Evolutionary conservation across 345 rosid genomes (phyloP), one percentile per base, ranked within the genome.

Genomic region (Citrus mangshanensis): DNA sequence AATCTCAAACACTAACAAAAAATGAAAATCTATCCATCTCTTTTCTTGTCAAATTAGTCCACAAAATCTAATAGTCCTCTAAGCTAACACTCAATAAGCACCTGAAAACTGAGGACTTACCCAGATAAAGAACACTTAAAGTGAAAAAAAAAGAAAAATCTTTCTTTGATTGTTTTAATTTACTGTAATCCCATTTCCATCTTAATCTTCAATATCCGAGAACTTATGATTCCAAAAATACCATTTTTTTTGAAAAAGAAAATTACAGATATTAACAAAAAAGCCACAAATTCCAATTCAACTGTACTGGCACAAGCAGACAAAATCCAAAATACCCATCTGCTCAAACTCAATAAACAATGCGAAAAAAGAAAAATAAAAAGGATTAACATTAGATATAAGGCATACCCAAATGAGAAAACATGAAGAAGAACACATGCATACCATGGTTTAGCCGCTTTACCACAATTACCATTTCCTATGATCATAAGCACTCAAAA

Each of bases 391-490:
- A 61, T 24, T 12, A 62, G 61, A 67, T 30, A 13, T 8, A 64
- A 83, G 68, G 51, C 77, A 84, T 65, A 65, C 85, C 88, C 89
- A 78, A 68, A 86, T 21, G 78, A 68, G 77, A 78, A 38, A 85
- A 56, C 77, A 75, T 72, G 84, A 74, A 79, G 73, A 61, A 74
- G 62, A 77, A 81, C 58, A 69, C 73, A 82, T 2, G 77, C 85
- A 61, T 87, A 84, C 84, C 86, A 32, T 65, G 77, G 70, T 74
- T 64, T 8, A 60, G 55, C 34, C 73, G 75, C 46, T 49, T 77
- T 27, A 27, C 27, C 64, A 28, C 63, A 42, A 55, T n/a, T 34
- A 76, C 42, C 69, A 28, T 65, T 70, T 46, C 81, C 88, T 88
- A 84, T 85, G 70, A 73, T 64, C 62, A 73, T 2, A 62, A 54